These are phyloP conservation scores for Trichoderma guizhouense DNA, from an alignment of 2,329 filamentous ascomycete species.

Conservation along the genomic window DNA sequence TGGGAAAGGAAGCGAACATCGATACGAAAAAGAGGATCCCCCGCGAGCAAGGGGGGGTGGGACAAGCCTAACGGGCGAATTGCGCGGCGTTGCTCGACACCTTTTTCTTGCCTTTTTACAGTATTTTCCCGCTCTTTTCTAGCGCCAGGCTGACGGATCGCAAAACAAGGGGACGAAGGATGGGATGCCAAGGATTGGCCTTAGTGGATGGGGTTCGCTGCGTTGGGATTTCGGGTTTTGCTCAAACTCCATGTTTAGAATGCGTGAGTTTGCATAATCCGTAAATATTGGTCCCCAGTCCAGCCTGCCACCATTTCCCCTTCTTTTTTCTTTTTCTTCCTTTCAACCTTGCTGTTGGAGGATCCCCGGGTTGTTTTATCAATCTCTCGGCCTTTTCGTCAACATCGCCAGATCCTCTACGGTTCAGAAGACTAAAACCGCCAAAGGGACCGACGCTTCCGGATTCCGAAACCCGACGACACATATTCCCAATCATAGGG, in stretches of 20 bases:
- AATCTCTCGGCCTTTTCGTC: background rate
- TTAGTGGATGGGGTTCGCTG: background rate
- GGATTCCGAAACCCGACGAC: slow-evolving; percentile 8
- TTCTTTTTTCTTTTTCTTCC: background rate
- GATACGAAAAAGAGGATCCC: background rate
- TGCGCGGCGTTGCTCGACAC: background rate
- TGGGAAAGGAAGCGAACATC: background rate
- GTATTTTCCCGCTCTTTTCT: background rate
- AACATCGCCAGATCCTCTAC: background rate
- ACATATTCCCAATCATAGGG: background rate
- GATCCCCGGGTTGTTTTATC: background rate
- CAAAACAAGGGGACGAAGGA: background rate
- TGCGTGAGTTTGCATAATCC: background rate
- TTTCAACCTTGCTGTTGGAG: background rate
- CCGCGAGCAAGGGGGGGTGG: background rate
- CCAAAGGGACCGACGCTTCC: background rate
- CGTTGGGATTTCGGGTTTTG: slow-evolving; percentile 9
- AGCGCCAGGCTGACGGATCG: background rate
- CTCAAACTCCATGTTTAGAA: slow-evolving; percentile 4
- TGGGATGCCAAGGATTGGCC: background rate
- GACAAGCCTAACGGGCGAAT: background rate
- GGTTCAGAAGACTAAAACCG: background rate
- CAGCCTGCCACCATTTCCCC: background rate
- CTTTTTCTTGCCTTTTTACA: background rate
- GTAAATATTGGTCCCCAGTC: background rate